Evolutionary conservation across 2,329 filamentous ascomycete genomes (phyloP), one percentile per base, ranked within the genome.

Genomic region (Neofusicoccum sp.): DNA sequence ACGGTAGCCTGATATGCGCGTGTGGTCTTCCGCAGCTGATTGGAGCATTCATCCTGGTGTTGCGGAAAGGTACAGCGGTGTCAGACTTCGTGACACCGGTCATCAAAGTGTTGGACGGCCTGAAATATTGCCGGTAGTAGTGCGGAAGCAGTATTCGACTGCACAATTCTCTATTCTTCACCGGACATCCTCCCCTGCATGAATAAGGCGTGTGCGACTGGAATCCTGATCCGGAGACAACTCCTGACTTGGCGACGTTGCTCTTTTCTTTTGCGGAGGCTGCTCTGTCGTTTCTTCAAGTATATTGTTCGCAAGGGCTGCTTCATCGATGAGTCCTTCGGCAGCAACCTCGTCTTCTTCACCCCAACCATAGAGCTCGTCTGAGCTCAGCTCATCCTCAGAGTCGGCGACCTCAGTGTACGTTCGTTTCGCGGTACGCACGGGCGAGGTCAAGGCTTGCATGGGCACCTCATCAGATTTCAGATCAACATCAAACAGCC

Each of bases 291-390:
- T 43, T 26, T 33, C 48, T 14, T 36, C 31, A 4, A 48, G 28
- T 1, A 33, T 31, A 9, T n/a, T 38, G 3, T 28, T 28, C 3
- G 58, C 48, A 34, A 62, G 60, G 28, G 65, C 61, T 62, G 63
- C 61, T 62, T 73, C 73, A 47, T 72, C 67, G 48, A 76, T 68
- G 2, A 56, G 51, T 30, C 75, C 76, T 63, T 78, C 76, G 33
- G 74, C 72, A 11, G 74, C 71, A 34, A 79, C 76, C 54, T 82
- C 80, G 60, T 83, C 82, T 61, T 88, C 86, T 57, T 89, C 84
- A 40, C 82, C 83, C 88, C 88, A 91, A 12, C 87, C 88, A 68
- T 90, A 90, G 67, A 89, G 85, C 64, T 90, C 88, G 62, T 88
- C 86, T 20, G 73, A 76, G 14, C 80, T 79, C 31, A 82, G 83